Percentiles rank a stretch among this genome's conserved stretches.
These are phyloP conservation scores for Apiospora koreana DNA, from an alignment of 2,329 filamentous ascomycete genomes.

Conservation along the genomic window DNA sequence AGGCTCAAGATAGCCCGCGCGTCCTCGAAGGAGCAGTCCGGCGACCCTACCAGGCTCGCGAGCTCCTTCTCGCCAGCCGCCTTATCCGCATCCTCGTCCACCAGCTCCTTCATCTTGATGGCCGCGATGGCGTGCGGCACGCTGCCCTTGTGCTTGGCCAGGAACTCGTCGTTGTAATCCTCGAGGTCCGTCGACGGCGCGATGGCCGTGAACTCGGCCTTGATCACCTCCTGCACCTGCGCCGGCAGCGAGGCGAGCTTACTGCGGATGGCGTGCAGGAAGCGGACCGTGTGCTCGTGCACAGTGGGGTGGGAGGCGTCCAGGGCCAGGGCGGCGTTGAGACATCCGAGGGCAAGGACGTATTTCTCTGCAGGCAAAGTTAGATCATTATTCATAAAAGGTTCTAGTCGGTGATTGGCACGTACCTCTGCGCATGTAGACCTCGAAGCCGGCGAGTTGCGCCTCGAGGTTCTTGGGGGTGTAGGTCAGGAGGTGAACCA, in stretches of 20 bases:
- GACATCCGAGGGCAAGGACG: constrained; percentile 81
- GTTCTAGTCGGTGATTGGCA: constrained; percentile 13
- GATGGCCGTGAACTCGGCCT: constrained; percentile 64
- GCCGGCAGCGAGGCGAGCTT: constrained; percentile 61
- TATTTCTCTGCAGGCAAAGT: constrained; percentile 67
- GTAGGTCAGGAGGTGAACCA: constrained; percentile 78
- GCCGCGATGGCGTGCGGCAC: constrained; percentile 63
- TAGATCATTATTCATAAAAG: not conserved
- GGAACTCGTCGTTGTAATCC: constrained; percentile 67
- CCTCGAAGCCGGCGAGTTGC: constrained; percentile 86
- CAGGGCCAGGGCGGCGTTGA: constrained; percentile 71
- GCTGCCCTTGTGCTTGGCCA: constrained; percentile 62
- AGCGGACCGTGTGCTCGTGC: constrained; percentile 72
- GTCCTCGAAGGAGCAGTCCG: constrained; percentile 46
- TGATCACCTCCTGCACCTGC: constrained; percentile 69
- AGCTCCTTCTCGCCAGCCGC: constrained; percentile 62
- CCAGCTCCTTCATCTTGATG: constrained; percentile 57
- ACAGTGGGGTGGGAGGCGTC: constrained; percentile 70
- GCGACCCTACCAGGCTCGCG: constrained; percentile 50
- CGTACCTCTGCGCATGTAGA: constrained; percentile 82
- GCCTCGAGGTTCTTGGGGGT: constrained; percentile 79
- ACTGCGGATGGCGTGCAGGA: constrained; percentile 63
- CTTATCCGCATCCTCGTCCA: constrained; percentile 54
- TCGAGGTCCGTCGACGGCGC: constrained; percentile 59
- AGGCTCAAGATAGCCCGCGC: constrained; percentile 45